Conservation (phyloP, 2,329 filamentous ascomycete species). For the Claviceps citrina region DNA sequence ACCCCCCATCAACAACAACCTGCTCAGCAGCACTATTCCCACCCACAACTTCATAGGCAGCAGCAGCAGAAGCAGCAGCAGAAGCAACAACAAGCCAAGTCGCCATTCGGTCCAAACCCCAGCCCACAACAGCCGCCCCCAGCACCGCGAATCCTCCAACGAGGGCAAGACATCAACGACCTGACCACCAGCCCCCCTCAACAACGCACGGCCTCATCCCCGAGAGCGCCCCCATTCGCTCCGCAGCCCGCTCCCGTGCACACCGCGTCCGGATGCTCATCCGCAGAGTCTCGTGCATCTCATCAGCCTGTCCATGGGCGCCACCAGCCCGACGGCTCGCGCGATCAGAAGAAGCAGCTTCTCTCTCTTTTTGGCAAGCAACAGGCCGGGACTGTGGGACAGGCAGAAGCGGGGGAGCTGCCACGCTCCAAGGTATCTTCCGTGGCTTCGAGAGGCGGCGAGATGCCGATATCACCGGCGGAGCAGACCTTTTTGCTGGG, state of each 20-base stretch:
- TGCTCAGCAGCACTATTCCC: constrained; percentile 9
- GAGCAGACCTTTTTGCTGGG: constrained; percentile 64
- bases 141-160: constrained; percentile 21
- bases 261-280: neutral
- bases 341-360: constrained; percentile 22
- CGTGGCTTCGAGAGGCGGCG: constrained; percentile 26
- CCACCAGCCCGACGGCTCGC: constrained; percentile 14
- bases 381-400: neutral
- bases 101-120: neutral
- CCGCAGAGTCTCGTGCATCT: neutral
- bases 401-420: constrained; percentile 5
- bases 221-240: constrained; percentile 11
- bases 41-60: constrained; percentile 3
- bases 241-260: constrained; percentile 7
- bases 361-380: constrained; percentile 49
- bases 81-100: neutral
- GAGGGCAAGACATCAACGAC: constrained; percentile 17
- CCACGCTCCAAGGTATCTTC: constrained; percentile 26
- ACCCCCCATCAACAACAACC: constrained; percentile 1
- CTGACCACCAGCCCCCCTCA: neutral
- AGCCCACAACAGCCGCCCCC: constrained; percentile 7
- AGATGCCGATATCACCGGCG: constrained; percentile 47
- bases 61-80: neutral
- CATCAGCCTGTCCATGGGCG: neutral
- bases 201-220: constrained; percentile 8